A percentile compares a stretch with the other conserved stretches of the same genome.
phyloP scores from a whole-genome alignment of 257 asterid genomes.

The Fraxinus americana region DNA sequence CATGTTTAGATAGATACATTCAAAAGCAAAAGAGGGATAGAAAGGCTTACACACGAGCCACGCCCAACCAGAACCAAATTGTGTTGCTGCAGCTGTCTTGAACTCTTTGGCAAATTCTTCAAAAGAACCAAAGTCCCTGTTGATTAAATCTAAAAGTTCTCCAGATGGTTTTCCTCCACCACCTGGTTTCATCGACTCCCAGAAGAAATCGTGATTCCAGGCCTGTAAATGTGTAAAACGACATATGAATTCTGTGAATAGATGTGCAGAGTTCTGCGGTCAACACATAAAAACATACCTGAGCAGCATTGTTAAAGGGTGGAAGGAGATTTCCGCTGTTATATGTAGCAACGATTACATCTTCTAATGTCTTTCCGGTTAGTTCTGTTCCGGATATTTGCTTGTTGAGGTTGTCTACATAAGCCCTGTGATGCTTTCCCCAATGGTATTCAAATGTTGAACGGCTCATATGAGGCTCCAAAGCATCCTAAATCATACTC shows the following conservation, averaged over 20 bases:
- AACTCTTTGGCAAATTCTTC: constrained; percentile 71
- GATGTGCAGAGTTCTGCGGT: neutral
- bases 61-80: constrained; percentile 98
- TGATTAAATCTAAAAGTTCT: constrained; percentile 63
- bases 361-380: constrained; percentile 63
- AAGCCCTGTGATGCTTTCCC: constrained; percentile 95
- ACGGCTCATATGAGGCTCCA: constrained; percentile 94
- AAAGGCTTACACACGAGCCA: constrained; percentile 89
- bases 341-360: constrained; percentile 62
- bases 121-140: constrained; percentile 91
- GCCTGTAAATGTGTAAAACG: constrained; percentile 40
- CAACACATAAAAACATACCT: constrained; percentile 44
- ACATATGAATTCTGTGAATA: neutral
- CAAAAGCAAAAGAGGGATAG: neutral
- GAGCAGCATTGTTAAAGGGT: constrained; percentile 96
- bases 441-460: constrained; percentile 90
- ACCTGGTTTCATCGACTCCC: constrained; percentile 95
- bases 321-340: constrained; percentile 89
- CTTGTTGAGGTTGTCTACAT: constrained; percentile 91
- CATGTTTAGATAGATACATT: neutral
- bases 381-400: constrained; percentile 85
- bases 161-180: constrained; percentile 95
- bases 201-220: constrained; percentile 94
- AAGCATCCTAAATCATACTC: constrained; percentile 59
- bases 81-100: constrained; percentile 90